phyloP scores from a whole-genome alignment of 345 rosid species.

The Brassica nigra region DNA sequence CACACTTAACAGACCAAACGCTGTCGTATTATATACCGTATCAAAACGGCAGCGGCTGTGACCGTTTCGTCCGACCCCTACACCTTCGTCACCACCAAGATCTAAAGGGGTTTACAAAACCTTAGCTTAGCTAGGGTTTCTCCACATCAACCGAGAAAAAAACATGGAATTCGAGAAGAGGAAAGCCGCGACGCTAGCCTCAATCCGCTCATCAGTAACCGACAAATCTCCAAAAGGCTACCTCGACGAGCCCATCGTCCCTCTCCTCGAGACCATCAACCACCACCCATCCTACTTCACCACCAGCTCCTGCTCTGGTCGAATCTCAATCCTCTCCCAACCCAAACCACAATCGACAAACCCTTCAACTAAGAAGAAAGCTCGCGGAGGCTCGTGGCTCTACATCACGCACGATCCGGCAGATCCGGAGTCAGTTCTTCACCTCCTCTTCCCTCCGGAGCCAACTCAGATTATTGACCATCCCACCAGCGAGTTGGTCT shows the following conservation, averaged over 20 bases:
- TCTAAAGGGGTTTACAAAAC: slow-evolving; percentile 28
- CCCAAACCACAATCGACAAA: slow-evolving; percentile 40
- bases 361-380: slow-evolving; percentile 52
- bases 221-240: slow-evolving; percentile 88
- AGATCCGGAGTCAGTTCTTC: slow-evolving; percentile 48
- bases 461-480: not conserved
- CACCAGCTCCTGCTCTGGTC: slow-evolving; percentile 95
- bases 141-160: not conserved
- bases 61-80: slow-evolving; percentile 4
- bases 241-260: slow-evolving; percentile 71
- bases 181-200: slow-evolving; percentile 65
- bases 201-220: slow-evolving; percentile 51
- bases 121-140: slow-evolving; percentile 16
- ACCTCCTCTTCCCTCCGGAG: slow-evolving; percentile 56
- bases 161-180: slow-evolving; percentile 77
- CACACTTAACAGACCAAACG: not conserved
- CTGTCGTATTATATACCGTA: not conserved
- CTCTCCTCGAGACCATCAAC: slow-evolving; percentile 71
- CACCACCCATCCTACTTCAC: slow-evolving; percentile 79
- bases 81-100: not conserved
- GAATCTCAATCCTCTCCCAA: slow-evolving; percentile 81
- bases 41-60: not conserved
- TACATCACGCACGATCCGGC: slow-evolving; percentile 73
- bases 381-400: slow-evolving; percentile 88
- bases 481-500: slow-evolving; percentile 50